Conservation (phyloP, 2,329 filamentous ascomycete species). For the Fusarium mangiferae region DNA sequence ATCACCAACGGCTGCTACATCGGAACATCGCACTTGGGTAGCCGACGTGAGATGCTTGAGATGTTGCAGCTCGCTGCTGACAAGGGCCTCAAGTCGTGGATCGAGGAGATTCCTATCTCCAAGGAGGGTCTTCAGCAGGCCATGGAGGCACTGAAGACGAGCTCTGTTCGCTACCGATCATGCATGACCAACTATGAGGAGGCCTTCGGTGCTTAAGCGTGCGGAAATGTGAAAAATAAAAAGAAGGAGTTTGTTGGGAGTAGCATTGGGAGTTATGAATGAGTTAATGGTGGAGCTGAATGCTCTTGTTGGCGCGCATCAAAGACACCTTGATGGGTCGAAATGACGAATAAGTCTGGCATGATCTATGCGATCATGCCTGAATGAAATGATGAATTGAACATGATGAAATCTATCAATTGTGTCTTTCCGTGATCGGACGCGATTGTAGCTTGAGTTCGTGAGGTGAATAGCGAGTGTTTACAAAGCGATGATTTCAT, state of each 20-base stretch:
- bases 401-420: background rate
- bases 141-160: conserved; percentile 74
- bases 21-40: conserved; percentile 76
- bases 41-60: conserved; percentile 73
- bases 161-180: conserved; percentile 79
- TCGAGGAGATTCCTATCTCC: conserved; percentile 78
- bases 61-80: conserved; percentile 79
- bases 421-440: background rate
- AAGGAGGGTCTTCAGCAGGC: conserved; percentile 76
- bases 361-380: background rate
- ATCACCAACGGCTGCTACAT: conserved; percentile 79
- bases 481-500: background rate
- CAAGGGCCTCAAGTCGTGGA: conserved; percentile 75
- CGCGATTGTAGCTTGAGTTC: too few relatives aligned
- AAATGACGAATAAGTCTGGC: conserved; percentile 26
- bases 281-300: conserved; percentile 27
- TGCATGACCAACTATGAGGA: conserved; percentile 78
- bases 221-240: background rate
- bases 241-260: conserved; percentile 8
- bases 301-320: conserved; percentile 8
- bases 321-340: conserved; percentile 38
- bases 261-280: conserved; percentile 11
- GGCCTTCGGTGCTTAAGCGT: conserved; percentile 65
- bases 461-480: background rate
- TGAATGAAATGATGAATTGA: conserved; percentile 30